Evolutionary conservation across 495 filamentous ascomycete genomes (phyloP), one percentile per base, ranked within the genome.

Genomic region (Aspergillus egyptiacus): DNA sequence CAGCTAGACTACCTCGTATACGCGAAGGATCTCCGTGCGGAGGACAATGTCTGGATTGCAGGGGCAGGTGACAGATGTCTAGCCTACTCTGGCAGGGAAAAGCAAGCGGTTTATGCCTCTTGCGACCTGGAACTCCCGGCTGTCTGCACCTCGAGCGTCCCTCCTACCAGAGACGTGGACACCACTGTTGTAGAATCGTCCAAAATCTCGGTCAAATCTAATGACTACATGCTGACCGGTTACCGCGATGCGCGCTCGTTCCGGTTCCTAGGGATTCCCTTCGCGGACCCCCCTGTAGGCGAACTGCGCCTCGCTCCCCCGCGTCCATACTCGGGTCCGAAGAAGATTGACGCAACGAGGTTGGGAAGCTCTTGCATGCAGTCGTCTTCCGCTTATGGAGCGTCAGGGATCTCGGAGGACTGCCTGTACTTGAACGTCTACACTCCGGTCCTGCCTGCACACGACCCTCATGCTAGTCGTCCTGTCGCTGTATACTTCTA

Each of bases 191-290:
- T 54, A 8, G 46, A 53, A 8, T 54, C 51, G 14, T 62, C 63
- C 17, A 64, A 61, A n/a, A 62, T 76, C 34, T 60, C 54, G 1
- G 67, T 70, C 41, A 50, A 62, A 8, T 54, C 47, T 7, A 23
- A 57, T 2, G 46, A 33, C 8, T 63, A 61, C 41, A 56, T 27
- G n/a, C 1, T 66, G 35, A 60, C 59, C 1, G 76, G 76, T 4
- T 75, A 67, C 49, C 66, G 74, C n/a, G 73, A 79, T 58, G 63
- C 72, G 25, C 73, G 72, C 35, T 76, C 72, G 9, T 79, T 77
- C 58, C 71, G 73, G 3, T 80, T 80, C 51, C 57, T 72, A 2
- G 75, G 75, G 2, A 65, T 79, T 9, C 71, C 69, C 6, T 79
- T 74, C 39, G 77, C 77, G 10, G 60, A 75, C 41, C 54, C 62